phyloP scores from a whole-genome alignment of 768 basidiomycete species.

The Albatrellus ellisii region DNA sequence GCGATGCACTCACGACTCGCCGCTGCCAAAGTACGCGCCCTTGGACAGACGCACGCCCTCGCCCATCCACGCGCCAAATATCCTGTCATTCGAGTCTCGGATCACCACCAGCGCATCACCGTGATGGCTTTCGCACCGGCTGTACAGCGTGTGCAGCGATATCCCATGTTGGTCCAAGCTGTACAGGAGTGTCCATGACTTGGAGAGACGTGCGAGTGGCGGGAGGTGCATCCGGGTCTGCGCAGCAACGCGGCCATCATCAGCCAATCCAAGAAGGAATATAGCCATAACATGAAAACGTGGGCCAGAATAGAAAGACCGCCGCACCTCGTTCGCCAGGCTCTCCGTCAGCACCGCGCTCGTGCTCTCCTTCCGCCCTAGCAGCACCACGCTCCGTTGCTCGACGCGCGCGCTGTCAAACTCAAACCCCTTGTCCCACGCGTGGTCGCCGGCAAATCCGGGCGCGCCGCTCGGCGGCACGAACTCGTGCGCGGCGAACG shows the following conservation, averaged over 20 bases:
- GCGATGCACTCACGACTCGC: conserved; percentile 52
- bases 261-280: not conserved
- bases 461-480: conserved; percentile 54
- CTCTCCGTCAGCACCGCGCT: conserved; percentile 33
- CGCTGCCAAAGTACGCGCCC: conserved; percentile 68
- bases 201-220: conserved; percentile 56
- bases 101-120: conserved; percentile 50
- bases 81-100: conserved; percentile 42
- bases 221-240: conserved; percentile 66
- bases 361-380: conserved; percentile 45
- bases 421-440: conserved; percentile 51
- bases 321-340: conserved; percentile 49
- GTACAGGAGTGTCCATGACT: conserved; percentile 69
- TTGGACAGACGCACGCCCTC: conserved; percentile 53
- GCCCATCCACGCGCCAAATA: conserved; percentile 79
- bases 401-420: conserved; percentile 19
- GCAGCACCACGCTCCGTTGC: conserved; percentile 33
- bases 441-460: conserved; percentile 53
- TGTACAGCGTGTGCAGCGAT: conserved; percentile 79
- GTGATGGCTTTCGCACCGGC: conserved; percentile 35
- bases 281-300: not conserved
- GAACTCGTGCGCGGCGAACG: conserved; percentile 34
- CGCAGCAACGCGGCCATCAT: not conserved
- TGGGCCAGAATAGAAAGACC: not conserved
- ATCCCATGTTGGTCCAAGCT: conserved; percentile 94